These are phyloP conservation scores for Exophiala sideris DNA, from an alignment of 2,329 filamentous ascomycete genomes.

Conservation along the genomic window DNA sequence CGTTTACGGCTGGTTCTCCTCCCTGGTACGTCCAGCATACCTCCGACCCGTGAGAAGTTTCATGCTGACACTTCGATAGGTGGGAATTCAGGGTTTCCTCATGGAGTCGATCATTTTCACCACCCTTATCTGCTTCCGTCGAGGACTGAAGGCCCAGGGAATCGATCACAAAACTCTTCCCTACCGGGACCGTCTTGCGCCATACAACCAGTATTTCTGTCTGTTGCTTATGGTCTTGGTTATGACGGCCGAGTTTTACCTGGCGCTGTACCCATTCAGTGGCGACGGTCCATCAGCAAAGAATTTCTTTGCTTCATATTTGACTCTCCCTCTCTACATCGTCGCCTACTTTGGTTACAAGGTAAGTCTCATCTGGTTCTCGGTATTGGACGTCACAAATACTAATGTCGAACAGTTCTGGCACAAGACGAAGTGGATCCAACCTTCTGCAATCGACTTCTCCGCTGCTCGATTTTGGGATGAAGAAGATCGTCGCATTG, in stretches of 20 bases:
- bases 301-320: not conserved
- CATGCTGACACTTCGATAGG: no score
- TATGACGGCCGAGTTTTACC: not conserved
- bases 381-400: no score
- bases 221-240: not conserved
- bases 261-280: not conserved
- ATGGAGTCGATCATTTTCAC: not conserved
- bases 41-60: no score
- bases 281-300: not conserved
- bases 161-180: not conserved
- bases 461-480: no score
- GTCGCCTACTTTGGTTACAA: not conserved
- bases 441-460: no score
- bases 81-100: no score
- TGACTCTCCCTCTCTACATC: not conserved
- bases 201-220: not conserved
- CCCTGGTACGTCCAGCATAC: constrained; percentile 28
- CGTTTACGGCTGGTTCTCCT: constrained; percentile 50
- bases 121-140: not conserved
- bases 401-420: no score
- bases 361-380: not conserved
- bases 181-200: not conserved
- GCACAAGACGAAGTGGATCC: no score
- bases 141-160: not conserved
- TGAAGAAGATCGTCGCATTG: no score